A percentile compares a stretch with the other conserved stretches of the same genome.
Evolutionary conservation across 2,329 filamentous ascomycete genomes (phyloP).

Genomic region (Diaporthe capsici): DNA sequence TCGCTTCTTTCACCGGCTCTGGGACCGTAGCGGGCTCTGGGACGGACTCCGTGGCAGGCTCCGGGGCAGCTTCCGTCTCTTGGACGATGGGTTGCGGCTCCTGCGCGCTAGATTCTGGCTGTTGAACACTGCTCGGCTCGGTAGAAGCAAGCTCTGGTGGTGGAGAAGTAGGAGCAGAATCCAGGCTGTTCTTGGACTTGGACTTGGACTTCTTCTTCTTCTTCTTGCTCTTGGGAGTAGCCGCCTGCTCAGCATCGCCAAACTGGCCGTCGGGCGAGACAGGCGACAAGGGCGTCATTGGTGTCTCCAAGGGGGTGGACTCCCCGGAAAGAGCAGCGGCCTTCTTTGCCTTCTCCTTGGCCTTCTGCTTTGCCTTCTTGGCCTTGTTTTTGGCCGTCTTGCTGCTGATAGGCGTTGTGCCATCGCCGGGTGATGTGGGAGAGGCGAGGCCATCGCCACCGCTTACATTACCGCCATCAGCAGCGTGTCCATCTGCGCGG

Average conservation of each 20-base stretch:
- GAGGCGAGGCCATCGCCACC: conserved; percentile 39
- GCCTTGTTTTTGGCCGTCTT: conserved; percentile 43
- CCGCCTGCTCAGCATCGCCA: conserved; percentile 30
- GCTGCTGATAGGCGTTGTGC: conserved; percentile 37
- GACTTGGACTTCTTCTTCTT: conserved; percentile 41
- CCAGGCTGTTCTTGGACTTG: conserved; percentile 38
- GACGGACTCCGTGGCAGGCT: neutral
- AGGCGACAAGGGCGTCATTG: conserved; percentile 37
- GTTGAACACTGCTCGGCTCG: conserved; percentile 3
- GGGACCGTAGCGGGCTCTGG: neutral
- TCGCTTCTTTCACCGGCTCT: neutral
- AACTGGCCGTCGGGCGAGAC: conserved; percentile 7
- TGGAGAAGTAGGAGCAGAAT: conserved; percentile 27
- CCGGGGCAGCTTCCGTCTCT: neutral
- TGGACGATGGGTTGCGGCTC: conserved; percentile 5
- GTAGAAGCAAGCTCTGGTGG: conserved; percentile 33
- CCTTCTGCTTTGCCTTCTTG: conserved; percentile 43
- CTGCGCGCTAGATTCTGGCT: conserved; percentile 14
- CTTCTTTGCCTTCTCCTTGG: conserved; percentile 43
- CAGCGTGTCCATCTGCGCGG: conserved; percentile 17
- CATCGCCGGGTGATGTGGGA: conserved; percentile 32
- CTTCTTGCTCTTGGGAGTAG: conserved; percentile 41
- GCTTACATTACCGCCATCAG: conserved; percentile 24
- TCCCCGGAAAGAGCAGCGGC: conserved; percentile 34
- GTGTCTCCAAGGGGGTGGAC: conserved; percentile 23